Evolutionary conservation across 1,284 basidiomycete species (phyloP).

Genomic region (Austroboletus niveus): DNA sequence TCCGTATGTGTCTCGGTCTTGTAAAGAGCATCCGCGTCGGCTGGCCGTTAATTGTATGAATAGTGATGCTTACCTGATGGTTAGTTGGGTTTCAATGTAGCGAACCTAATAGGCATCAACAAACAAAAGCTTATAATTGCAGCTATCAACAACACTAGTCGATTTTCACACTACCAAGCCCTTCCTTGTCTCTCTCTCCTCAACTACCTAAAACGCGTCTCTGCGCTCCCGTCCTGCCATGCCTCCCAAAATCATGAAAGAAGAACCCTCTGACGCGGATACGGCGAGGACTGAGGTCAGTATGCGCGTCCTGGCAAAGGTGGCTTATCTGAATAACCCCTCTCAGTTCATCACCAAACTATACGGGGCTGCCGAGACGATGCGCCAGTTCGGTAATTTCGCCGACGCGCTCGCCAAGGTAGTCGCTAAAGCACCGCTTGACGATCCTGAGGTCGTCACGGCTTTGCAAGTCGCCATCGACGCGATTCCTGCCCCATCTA

Average conservation of each 20-base stretch:
- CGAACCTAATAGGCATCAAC: conserved; percentile 38
- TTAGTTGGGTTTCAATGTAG: conserved; percentile 39
- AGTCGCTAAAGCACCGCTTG: conserved; percentile 35
- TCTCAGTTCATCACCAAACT: conserved; percentile 54
- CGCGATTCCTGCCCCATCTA: conserved; percentile 32
- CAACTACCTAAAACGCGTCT: conserved; percentile 29
- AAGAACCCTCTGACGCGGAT: conserved; percentile 28
- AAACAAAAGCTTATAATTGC: conserved; percentile 43
- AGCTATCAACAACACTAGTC: conserved; percentile 38
- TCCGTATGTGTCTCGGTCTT: conserved; percentile 2
- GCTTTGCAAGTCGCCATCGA: conserved; percentile 30
- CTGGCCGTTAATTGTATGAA: conserved; percentile 20
- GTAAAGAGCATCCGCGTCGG: conserved; percentile 9
- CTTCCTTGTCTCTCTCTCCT: conserved; percentile 28
- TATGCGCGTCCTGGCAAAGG: conserved; percentile 11
- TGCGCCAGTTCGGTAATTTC: conserved; percentile 57
- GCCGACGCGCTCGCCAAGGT: conserved; percentile 53
- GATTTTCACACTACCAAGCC: conserved; percentile 38
- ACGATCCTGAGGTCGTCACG: conserved; percentile 33
- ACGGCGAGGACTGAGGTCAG: conserved; percentile 31
- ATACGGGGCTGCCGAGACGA: conserved; percentile 49
- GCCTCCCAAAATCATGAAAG: conserved; percentile 27
- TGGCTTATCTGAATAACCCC: conserved; percentile 20
- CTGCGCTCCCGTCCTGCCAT: conserved; percentile 19
- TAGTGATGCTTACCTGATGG: conserved; percentile 34